Conservation (phyloP, 805 yeast species). For the Candida boleticola region DNA sequence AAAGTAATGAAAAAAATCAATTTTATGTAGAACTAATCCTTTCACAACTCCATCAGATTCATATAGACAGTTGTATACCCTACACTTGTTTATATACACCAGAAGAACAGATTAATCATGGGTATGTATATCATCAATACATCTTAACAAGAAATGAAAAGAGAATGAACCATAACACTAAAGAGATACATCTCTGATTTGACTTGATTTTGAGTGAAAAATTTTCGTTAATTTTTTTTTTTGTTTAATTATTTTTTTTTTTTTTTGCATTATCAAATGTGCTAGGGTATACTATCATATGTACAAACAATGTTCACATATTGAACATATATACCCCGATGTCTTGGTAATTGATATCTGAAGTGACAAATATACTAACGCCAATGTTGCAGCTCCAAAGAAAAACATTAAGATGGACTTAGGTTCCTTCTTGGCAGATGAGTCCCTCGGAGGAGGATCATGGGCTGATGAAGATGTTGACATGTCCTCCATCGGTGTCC, state of each 20-base stretch:
- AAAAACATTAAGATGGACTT: constrained; percentile 79
- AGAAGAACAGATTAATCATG: not conserved
- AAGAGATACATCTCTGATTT: not conserved
- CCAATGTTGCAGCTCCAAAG: constrained; percentile 40
- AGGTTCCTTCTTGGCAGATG: constrained; percentile 79
- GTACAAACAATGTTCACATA: too few species aligned
- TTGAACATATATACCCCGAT: too few species aligned
- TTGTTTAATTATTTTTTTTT: not conserved
- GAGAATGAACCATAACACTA: not conserved
- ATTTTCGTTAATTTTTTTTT: not conserved
- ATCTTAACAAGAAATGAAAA: too few species aligned
- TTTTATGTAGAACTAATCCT: not conserved
- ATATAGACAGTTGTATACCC: not conserved
- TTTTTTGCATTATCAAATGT: not conserved
- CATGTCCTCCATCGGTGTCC: constrained; percentile 59
- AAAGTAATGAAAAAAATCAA: not conserved
- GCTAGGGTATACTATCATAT: too few species aligned
- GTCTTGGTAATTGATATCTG: too few species aligned
- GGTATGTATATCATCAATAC: constrained; percentile 3
- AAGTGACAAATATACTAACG: too few species aligned
- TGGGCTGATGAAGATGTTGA: constrained; percentile 89
- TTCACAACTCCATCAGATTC: not conserved
- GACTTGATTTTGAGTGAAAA: not conserved
- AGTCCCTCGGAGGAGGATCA: constrained; percentile 65
- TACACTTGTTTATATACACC: not conserved